phyloP scores from a whole-genome alignment of 2,329 filamentous ascomycete genomes.

The Drechslerella dactyloides region DNA sequence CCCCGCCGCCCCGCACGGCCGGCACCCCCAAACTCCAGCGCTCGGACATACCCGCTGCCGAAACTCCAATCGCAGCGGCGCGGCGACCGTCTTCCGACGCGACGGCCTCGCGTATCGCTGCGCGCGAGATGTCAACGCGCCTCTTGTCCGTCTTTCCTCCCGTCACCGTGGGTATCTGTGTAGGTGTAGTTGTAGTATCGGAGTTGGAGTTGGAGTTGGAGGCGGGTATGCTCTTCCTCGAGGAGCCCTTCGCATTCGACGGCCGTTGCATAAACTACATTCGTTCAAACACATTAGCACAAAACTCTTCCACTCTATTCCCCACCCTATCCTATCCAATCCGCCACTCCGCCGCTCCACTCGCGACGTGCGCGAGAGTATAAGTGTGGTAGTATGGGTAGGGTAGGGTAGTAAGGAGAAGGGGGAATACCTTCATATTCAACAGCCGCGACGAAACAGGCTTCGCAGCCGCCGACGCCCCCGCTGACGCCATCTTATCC shows the following conservation, averaged over 20 bases:
- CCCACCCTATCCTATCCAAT: too few species aligned
- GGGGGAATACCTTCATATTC: conserved; percentile 41
- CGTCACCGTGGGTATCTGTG: background rate
- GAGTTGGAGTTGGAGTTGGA: too few species aligned
- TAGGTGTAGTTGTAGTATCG: background rate
- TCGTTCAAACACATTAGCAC: conserved; percentile 6
- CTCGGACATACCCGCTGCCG: conserved; percentile 16
- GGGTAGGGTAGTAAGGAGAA: background rate
- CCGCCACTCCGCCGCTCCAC: too few species aligned
- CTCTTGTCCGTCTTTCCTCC: background rate
- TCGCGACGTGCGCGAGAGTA: background rate
- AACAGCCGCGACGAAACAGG: conserved; percentile 40
- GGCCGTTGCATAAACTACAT: conserved; percentile 44
- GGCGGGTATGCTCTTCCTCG: too few species aligned
- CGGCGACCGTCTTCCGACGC: conserved; percentile 23
- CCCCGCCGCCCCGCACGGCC: conserved; percentile 25
- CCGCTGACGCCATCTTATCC: conserved; percentile 4
- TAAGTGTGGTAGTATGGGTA: background rate
- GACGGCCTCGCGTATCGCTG: conserved; percentile 35
- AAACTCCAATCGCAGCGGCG: conserved; percentile 30
- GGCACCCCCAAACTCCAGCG: conserved; percentile 25
- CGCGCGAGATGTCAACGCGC: conserved; percentile 10
- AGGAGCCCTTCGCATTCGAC: conserved; percentile 2
- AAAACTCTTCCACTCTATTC: too few species aligned
- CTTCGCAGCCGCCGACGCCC: conserved; percentile 30